phyloP scores from a whole-genome alignment of 129 eudicot genomes.

The Apium graveolens region DNA sequence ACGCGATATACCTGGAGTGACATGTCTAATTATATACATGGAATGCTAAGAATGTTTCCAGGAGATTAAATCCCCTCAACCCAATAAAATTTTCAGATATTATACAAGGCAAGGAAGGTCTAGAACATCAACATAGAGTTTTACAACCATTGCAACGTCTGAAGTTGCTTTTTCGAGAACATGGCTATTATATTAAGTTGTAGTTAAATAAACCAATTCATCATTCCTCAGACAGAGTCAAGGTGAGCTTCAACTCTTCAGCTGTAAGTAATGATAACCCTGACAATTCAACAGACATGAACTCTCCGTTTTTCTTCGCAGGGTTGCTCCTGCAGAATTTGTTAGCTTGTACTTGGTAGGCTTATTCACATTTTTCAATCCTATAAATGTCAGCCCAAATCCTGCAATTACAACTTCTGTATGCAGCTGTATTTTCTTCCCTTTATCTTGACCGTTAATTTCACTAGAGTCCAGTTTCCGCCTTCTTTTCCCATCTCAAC shows the following conservation, averaged over 20 bases:
- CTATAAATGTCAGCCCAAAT: constrained; percentile 55
- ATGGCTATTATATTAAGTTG: no score
- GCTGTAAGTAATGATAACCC: constrained; percentile 43
- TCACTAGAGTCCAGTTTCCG: constrained; percentile 48
- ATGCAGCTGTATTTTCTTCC: constrained; percentile 19
- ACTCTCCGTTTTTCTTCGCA: constrained; percentile 17
- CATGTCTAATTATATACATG: no score
- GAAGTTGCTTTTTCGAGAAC: no score
- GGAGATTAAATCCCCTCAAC: no score
- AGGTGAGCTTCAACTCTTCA: constrained; percentile 35
- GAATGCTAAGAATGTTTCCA: no score
- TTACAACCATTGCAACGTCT: no score
- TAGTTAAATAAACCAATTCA: no score
- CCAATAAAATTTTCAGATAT: no score
- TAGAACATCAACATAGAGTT: no score
- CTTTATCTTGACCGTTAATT: constrained; percentile 22
- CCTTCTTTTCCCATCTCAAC: constrained; percentile 39
- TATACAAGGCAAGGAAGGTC: no score
- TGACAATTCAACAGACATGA: constrained; percentile 26
- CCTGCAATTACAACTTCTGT: constrained; percentile 51
- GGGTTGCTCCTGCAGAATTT: neutral
- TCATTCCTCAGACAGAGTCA: constrained; percentile 1
- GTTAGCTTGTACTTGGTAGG: constrained; percentile 6
- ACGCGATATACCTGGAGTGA: no score
- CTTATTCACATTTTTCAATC: constrained; percentile 32